Evolutionary conservation across 1,139 yeast genomes (phyloP), one percentile per base, ranked within the genome.

Genomic region (Geotrichum citri-aurantii): DNA sequence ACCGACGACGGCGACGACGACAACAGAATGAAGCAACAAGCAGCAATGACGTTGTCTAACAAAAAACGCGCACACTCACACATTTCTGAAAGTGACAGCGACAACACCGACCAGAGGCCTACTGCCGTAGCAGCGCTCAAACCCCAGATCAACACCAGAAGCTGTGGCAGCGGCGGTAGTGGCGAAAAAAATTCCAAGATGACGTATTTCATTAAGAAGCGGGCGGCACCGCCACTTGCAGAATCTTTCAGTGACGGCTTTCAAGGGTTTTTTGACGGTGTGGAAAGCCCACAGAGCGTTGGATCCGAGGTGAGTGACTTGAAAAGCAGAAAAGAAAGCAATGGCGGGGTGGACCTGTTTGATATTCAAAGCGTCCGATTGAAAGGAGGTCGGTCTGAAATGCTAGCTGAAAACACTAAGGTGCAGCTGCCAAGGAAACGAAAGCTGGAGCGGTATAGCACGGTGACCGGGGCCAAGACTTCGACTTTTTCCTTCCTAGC

Each of bases 241-340:
- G 19, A 37, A n/a, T 37, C 44, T 8, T 50, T 50, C 17, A 50
- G 53, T 21, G 53, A 50, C 26, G 53, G 53, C 3, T 50, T 50
- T 24, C 27, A 37, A n/a, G 44, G 19, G 17, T 17, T 37, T n/a
- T n/a, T 37, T n/a, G 19, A 37, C 17, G 5, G 21, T 8, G 44
- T 19, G 21, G 44, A n/a, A 14, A 37, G 44, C 10, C 44, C 21
- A 7, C n/a, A n/a, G 17, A n/a, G 8, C 14, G 19, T 37, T 2
- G 44, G 10, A 10, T n/a, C 19, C 6, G 17, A 6, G n/a, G 17
- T n/a, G 19, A n/a, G 44, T n/a, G 44, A n/a, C 44, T n/a, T 17
- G 17, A n/a, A 17, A 17, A n/a, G 44, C 19, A 7, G 10, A 10
- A 37, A 19, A 7, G 44, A 37, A 37, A 37, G 44, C 44, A 17